Conservation (phyloP, 345 rosid species). For the Lepidium sativum region DNA sequence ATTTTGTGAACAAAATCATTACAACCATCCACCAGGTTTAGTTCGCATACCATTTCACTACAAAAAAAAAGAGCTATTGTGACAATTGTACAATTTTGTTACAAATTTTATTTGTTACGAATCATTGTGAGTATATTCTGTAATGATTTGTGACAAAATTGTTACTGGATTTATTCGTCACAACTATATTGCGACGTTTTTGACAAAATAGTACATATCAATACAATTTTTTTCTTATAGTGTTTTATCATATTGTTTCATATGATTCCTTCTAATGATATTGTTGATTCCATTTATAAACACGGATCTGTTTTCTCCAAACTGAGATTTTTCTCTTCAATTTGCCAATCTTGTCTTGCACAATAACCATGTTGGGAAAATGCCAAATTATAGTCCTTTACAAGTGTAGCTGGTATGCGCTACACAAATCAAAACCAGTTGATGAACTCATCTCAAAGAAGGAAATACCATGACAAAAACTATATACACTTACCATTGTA, state of each 20-base stretch:
- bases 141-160: too few species aligned
- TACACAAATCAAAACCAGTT: not conserved
- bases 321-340: not conserved
- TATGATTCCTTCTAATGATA: not conserved
- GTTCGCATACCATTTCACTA: not conserved
- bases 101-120: too few species aligned
- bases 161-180: too few species aligned
- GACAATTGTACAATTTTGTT: too few species aligned
- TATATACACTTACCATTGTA: not conserved
- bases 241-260: not conserved
- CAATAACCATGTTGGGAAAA: not conserved
- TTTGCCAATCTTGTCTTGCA: not conserved
- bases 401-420: not conserved
- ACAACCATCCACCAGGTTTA: not conserved
- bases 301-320: not conserved
- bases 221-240: too few species aligned
- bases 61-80: too few species aligned
- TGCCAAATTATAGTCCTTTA: slow-evolving; percentile 1
- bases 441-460: not conserved
- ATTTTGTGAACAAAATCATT: not conserved
- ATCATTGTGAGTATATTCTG: too few species aligned
- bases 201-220: too few species aligned
- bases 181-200: too few species aligned
- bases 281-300: not conserved
- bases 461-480: not conserved